phyloP scores from a whole-genome alignment of 345 rosid genomes.

The Acer negundo region DNA sequence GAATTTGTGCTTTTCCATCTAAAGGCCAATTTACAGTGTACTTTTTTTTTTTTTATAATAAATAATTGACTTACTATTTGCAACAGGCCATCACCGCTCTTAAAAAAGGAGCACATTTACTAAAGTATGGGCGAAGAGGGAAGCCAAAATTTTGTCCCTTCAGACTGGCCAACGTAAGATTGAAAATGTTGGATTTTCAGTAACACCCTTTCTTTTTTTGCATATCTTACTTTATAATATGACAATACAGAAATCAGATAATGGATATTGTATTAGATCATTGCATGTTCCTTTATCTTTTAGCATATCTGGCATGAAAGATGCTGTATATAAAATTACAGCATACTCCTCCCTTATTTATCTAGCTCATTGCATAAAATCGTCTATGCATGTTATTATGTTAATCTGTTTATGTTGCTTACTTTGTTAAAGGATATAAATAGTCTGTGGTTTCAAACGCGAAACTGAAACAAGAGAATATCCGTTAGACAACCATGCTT shows the following conservation, averaged over 20 bases:
- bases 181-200: conserved; percentile 13
- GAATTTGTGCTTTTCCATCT: neutral
- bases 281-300: neutral
- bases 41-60: neutral
- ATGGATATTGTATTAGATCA: neutral
- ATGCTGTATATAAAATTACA: neutral
- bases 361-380: neutral
- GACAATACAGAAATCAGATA: conserved; percentile 8
- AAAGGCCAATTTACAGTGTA: conserved; percentile 2
- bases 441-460: neutral
- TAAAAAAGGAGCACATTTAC: conserved; percentile 73
- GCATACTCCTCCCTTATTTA: neutral
- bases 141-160: conserved; percentile 85
- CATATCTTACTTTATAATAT: neutral
- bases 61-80: conserved; percentile 12
- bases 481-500: neutral
- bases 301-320: neutral
- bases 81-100: conserved; percentile 76
- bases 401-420: neutral
- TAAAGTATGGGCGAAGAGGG: conserved; percentile 84
- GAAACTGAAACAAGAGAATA: neutral
- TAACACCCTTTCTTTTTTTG: neutral
- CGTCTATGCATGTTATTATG: neutral
- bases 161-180: conserved; percentile 72
- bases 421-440: neutral